These are phyloP conservation scores for Saccharomyces jurei DNA, from an alignment of 805 yeast species.

Conservation along the genomic window DNA sequence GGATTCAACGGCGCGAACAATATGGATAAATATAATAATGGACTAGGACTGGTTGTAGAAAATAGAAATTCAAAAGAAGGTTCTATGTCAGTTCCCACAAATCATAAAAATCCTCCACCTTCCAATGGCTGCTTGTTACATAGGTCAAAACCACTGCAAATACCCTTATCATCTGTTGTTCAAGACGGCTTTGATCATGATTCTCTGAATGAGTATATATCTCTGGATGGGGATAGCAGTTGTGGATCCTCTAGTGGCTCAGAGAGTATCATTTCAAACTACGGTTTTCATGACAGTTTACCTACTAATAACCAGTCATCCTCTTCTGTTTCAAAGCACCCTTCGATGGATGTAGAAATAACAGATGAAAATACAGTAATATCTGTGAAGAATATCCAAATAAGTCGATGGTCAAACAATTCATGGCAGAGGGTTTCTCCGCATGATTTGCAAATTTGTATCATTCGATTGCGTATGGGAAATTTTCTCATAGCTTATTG, in stretches of 20 bases:
- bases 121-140: slow-evolving; percentile 6
- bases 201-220: neutral
- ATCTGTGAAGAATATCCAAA: neutral
- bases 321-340: neutral
- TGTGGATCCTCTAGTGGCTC: neutral
- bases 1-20: neutral
- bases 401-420: neutral
- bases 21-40: neutral
- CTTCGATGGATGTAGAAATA: neutral
- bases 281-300: neutral
- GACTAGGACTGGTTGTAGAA: neutral
- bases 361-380: neutral
- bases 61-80: neutral
- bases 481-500: neutral
- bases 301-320: neutral
- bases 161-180: slow-evolving; percentile 9
- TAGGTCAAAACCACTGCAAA: slow-evolving; percentile 16
- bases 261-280: neutral
- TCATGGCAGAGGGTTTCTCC: neutral
- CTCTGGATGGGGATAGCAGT: neutral
- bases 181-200: neutral
- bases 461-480: neutral
- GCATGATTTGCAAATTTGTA: neutral
- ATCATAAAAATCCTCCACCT: neutral
- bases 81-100: neutral